A percentile compares a stretch with the other conserved stretches of the same genome.
Evolutionary conservation across 2,329 filamentous ascomycete species (phyloP).

Genomic region (Lojkania enalia): DNA sequence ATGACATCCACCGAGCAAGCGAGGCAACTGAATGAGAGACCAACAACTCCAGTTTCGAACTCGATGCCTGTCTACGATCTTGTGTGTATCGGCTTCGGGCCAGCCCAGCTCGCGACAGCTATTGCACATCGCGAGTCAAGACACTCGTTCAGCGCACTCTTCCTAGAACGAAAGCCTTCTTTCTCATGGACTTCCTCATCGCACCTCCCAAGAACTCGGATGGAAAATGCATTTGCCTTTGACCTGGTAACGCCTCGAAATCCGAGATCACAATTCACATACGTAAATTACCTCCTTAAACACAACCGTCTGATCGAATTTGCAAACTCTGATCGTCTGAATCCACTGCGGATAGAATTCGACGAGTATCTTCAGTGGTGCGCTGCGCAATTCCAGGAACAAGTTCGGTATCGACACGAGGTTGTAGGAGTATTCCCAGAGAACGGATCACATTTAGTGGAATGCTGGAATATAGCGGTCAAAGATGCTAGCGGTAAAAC

Average conservation of each 20-base stretch:
- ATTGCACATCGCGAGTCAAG: conserved; percentile 40
- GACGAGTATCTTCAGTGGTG: conserved; percentile 45
- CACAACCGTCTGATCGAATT: conserved; percentile 39
- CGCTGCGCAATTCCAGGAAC: conserved; percentile 37
- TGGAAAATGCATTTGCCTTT: conserved; percentile 41
- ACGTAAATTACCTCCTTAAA: conserved; percentile 38
- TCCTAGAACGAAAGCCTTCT: conserved; percentile 36
- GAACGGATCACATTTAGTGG: conserved; percentile 20
- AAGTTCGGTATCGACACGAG: conserved; percentile 37
- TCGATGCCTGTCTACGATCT: conserved; percentile 33
- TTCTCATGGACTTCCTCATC: conserved; percentile 38
- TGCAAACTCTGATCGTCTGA: conserved; percentile 42
- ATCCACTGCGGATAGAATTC: conserved; percentile 44
- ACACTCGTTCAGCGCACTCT: conserved; percentile 31
- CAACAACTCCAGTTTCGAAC: conserved; percentile 15
- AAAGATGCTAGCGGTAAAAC: conserved; percentile 29
- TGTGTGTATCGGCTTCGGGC: conserved; percentile 42
- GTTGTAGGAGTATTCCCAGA: conserved; percentile 36
- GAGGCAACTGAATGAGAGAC: conserved; percentile 15
- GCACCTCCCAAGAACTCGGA: conserved; percentile 36
- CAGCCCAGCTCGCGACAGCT: conserved; percentile 40
- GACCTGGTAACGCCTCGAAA: conserved; percentile 42
- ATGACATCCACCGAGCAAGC: conserved; percentile 31
- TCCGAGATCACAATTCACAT: conserved; percentile 41
- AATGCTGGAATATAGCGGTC: conserved; percentile 34